These are phyloP conservation scores for Claviceps capensis DNA, from an alignment of 2,329 filamentous ascomycete species.

Conservation along the genomic window DNA sequence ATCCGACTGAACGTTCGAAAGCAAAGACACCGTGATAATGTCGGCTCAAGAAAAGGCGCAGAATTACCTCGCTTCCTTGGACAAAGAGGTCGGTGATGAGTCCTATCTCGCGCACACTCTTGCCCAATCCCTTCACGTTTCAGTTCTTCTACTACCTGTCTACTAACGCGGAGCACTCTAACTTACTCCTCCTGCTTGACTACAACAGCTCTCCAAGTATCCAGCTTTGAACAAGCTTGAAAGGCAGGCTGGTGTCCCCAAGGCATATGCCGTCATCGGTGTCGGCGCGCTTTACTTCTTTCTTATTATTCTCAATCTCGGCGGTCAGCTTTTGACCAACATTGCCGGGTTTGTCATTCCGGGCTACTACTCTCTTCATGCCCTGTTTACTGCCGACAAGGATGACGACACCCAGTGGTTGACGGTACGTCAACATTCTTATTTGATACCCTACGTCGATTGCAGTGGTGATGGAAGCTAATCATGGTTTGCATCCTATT, in stretches of 20 bases:
- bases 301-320: constrained; percentile 86
- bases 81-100: constrained; percentile 57
- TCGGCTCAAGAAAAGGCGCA: constrained; percentile 63
- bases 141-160: constrained; percentile 11
- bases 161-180: constrained; percentile 8
- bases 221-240: constrained; percentile 72
- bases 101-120: neutral
- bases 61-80: constrained; percentile 64
- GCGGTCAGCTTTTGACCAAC: constrained; percentile 78
- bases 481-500: constrained; percentile 10
- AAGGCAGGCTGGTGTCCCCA: constrained; percentile 69
- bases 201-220: constrained; percentile 65
- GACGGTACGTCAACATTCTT: constrained; percentile 38
- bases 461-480: neutral
- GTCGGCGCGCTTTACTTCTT: constrained; percentile 72
- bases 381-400: constrained; percentile 59
- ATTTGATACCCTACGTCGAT: neutral
- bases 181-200: neutral
- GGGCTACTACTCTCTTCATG: constrained; percentile 70
- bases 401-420: constrained; percentile 72
- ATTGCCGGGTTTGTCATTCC: constrained; percentile 72
- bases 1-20: constrained; percentile 7
- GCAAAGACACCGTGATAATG: constrained; percentile 35
- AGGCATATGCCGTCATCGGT: constrained; percentile 72
- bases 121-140: neutral